Evolutionary conservation across 2,329 filamentous ascomycete genomes (phyloP).

Genomic region (Trichoderma koningii): DNA sequence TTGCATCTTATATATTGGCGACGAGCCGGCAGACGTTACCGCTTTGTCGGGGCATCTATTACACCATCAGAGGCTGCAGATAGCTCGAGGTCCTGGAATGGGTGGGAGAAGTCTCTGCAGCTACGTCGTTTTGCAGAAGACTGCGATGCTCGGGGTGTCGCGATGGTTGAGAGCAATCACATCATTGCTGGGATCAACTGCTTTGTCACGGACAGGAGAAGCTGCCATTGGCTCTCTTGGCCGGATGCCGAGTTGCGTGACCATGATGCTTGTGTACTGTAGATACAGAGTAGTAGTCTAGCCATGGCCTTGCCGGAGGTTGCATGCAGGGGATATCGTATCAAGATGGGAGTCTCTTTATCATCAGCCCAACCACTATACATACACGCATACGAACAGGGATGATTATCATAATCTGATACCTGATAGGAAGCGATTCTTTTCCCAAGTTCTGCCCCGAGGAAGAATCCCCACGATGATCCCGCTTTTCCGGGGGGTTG

Average conservation of each 20-base stretch:
- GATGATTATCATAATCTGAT: background rate
- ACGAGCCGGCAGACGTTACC: conserved; percentile 1
- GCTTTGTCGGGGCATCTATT: conserved; percentile 7
- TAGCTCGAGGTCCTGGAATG: background rate
- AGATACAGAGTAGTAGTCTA: background rate
- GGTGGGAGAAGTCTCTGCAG: background rate
- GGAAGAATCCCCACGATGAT: background rate
- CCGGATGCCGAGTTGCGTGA: background rate
- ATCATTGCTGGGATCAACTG: conserved; percentile 12
- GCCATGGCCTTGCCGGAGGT: background rate
- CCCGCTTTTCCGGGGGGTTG: background rate
- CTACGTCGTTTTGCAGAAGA: background rate
- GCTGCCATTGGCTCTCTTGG: conserved; percentile 2
- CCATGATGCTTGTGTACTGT: background rate
- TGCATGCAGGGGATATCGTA: conserved; percentile 4
- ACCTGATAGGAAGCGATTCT: background rate
- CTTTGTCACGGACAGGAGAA: background rate
- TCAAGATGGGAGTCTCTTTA: background rate
- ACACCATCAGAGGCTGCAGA: background rate
- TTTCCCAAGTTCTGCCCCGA: background rate
- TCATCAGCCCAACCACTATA: background rate
- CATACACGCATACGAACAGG: background rate
- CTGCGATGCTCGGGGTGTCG: conserved; percentile 13
- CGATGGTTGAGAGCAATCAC: conserved; percentile 24
- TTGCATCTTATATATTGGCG: conserved; percentile 3